Evolutionary conservation across 2,329 filamentous ascomycete genomes (phyloP).

Genomic region (Pestalotiopsis sp.): DNA sequence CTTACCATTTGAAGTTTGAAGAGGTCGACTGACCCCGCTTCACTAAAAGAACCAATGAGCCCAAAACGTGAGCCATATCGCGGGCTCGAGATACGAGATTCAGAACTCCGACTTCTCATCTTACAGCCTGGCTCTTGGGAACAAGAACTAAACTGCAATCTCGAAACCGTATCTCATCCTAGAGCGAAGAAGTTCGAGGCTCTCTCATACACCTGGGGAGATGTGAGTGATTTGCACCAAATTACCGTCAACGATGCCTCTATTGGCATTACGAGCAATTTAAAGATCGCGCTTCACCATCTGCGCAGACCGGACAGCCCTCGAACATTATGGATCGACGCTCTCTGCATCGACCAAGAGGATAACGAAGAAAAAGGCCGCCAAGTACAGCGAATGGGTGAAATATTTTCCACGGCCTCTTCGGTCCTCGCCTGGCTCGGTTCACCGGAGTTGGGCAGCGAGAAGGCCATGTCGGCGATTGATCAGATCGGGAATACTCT

Average conservation of each 20-base stretch:
- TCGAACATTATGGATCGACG: background rate
- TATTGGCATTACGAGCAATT: background rate
- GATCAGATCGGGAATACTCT: background rate
- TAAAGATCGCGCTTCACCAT: background rate
- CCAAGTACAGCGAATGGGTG: background rate
- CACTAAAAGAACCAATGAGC: background rate
- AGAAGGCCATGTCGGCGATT: background rate
- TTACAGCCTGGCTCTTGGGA: background rate
- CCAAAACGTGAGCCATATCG: background rate
- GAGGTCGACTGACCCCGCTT: too few relatives aligned
- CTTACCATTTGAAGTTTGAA: too few relatives aligned
- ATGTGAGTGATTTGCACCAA: background rate
- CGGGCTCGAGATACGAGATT: background rate
- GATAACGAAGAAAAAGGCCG: background rate
- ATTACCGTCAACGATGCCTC: background rate
- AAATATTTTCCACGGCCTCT: background rate
- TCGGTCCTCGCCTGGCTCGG: background rate
- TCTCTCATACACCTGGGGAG: background rate
- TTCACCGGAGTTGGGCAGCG: background rate
- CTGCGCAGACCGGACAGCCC: background rate
- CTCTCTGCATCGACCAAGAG: background rate
- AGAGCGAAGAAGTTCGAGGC: background rate
- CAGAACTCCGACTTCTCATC: background rate
- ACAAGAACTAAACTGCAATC: background rate
- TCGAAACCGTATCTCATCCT: background rate